Evolutionary conservation across 1,284 basidiomycete genomes (phyloP).

Genomic region (Ustilago lituana): DNA sequence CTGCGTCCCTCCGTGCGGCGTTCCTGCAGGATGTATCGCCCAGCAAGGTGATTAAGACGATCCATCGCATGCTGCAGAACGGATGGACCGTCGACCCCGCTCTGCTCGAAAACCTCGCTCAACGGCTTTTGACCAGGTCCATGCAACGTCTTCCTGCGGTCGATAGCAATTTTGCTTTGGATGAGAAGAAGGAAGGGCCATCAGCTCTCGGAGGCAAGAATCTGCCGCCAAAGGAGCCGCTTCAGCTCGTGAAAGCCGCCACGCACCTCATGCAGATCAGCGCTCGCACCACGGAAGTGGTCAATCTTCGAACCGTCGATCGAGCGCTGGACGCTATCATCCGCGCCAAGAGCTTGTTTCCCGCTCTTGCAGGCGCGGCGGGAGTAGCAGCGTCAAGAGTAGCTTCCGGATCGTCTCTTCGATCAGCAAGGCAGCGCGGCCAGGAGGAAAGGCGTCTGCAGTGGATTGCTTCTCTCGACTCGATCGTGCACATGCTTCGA

Average conservation of each 20-base stretch:
- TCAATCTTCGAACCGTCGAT: slow-evolving; percentile 28
- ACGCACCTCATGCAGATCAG: slow-evolving; percentile 17
- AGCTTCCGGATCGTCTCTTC: no score
- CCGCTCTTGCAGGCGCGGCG: no score
- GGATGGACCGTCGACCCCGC: slow-evolving; percentile 19
- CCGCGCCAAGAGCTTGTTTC: background rate
- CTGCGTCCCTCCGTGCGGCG: slow-evolving; percentile 8
- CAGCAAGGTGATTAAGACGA: background rate
- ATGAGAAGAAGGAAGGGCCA: background rate
- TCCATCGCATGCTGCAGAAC: slow-evolving; percentile 2
- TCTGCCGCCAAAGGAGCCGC: background rate
- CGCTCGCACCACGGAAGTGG: slow-evolving; percentile 11
- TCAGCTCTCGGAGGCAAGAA: background rate
- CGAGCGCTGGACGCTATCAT: slow-evolving; percentile 17
- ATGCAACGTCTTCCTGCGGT: background rate
- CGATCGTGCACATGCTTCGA: slow-evolving; percentile 28
- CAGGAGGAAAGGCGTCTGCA: slow-evolving; percentile 9
- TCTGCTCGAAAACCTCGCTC: slow-evolving; percentile 25
- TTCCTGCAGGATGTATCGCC: slow-evolving; percentile 11
- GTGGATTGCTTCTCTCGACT: slow-evolving; percentile 25
- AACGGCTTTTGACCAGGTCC: slow-evolving; percentile 11
- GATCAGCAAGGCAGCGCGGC: background rate
- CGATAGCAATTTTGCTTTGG: background rate
- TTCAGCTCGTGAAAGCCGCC: slow-evolving; percentile 13
- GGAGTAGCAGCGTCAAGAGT: background rate